Evolutionary conservation across 495 filamentous ascomycete species (phyloP), one percentile per base, ranked within the genome.

Genomic region (Penicillium silybi): DNA sequence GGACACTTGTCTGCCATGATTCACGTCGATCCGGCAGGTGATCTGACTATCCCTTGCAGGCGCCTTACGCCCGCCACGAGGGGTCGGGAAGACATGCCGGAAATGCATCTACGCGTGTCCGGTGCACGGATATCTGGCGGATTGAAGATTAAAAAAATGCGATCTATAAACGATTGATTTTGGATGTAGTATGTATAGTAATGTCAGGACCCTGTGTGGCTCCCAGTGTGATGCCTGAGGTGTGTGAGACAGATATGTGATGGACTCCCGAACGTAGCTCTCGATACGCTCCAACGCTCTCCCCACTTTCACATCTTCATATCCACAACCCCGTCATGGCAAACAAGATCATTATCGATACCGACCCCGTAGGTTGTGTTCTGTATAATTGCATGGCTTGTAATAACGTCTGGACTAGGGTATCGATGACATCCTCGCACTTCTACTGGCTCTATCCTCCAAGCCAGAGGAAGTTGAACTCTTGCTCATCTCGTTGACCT

Each of bases 291-390:
- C 22, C n/a, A n/a, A n/a, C n/a, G n/a, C n/a, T n/a, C n/a, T n/a
- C 41, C 18, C 41, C 19, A 22, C 22, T 13, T n/a, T 43, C 41
- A 23, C 13, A 32, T 43, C 34, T n/a, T 43, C 41, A 23, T 29
- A 29, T 42, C n/a, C 40, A 42, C 18, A 2, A 6, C 25, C 26
- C 35, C 44, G 56, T 27, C 43, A 63, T 60, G 57, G 47, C 38
- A 38, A 89, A 84, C 58, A 84, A 83, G 53, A 84, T 97, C 50
- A 96, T 97, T 55, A 92, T 97, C 46, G 92, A 97, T 60, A 97
- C 92, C 20, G 92, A 97, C 64, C 92, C 92, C 39, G 89, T 81
- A 68, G 18, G 71, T 58, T 18, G 0, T 11, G 27, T 32, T 25
- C 13, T 8, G 15, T 37, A 11, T 13, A 26, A 17, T 4, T 0